phyloP scores from a whole-genome alignment of 2,329 filamentous ascomycete species.

The Stagonosporopsis tanaceti region DNA sequence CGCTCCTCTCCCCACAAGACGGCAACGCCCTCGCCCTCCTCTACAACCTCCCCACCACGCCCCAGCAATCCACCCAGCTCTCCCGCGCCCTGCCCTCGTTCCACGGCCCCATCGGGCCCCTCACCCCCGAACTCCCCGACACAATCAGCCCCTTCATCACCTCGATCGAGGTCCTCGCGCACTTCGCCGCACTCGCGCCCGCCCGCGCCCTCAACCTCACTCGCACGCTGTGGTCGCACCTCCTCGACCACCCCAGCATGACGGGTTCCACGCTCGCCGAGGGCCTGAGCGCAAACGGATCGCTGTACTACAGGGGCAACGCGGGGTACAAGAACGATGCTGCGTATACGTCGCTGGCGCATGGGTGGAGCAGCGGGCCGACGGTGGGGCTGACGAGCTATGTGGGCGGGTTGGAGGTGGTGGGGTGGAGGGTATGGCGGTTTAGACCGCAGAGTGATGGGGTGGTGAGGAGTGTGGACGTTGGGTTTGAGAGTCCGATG shows the following conservation, averaged over 20 bases:
- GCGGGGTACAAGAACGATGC: constrained; percentile 46
- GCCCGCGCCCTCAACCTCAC: constrained; percentile 40
- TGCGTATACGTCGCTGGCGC: constrained; percentile 45
- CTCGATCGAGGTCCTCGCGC: constrained; percentile 47
- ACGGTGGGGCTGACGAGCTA: constrained; percentile 20
- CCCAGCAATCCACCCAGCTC: constrained; percentile 17
- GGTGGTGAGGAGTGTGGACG: constrained; percentile 20
- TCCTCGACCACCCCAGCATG: constrained; percentile 41
- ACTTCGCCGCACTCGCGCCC: constrained; percentile 33
- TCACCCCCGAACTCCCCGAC: constrained; percentile 46
- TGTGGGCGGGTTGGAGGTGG: constrained; percentile 25
- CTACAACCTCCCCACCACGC: constrained; percentile 30
- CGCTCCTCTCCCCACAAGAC: constrained; percentile 33
- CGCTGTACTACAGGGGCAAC: constrained; percentile 44
- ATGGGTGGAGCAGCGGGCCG: constrained; percentile 48
- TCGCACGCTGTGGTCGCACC: constrained; percentile 40
- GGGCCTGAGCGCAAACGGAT: constrained; percentile 50
- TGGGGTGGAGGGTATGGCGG: constrained; percentile 31
- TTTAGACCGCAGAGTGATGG: constrained; percentile 32
- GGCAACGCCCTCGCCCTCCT: constrained; percentile 32
- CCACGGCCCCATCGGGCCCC: constrained; percentile 33
- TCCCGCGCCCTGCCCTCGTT: neutral
- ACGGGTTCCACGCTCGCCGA: constrained; percentile 51
- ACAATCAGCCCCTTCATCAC: constrained; percentile 51
- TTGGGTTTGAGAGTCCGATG: constrained; percentile 28